Percentiles rank a stretch among this genome's conserved stretches.
These are phyloP conservation scores for Gossypium mustelinum DNA, from an alignment of 345 rosid genomes.

Conservation along the genomic window DNA sequence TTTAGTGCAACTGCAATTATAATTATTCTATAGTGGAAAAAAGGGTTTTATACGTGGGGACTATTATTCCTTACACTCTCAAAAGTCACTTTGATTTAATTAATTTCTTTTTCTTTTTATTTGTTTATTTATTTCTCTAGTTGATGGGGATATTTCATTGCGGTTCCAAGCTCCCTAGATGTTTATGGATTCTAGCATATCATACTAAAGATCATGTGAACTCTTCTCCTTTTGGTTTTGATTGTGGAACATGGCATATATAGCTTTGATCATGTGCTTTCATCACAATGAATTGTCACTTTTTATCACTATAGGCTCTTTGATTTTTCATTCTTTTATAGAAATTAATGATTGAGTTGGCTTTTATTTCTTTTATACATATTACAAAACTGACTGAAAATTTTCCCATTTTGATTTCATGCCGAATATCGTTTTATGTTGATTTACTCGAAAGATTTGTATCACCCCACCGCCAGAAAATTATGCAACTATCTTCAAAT, in stretches of 20 bases:
- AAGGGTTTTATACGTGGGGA: constrained; percentile 32
- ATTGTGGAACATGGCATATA: neutral
- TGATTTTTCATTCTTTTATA: neutral
- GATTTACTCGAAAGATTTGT: too few species aligned
- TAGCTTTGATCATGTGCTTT: neutral
- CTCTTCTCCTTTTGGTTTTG: neutral
- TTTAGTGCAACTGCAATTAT: constrained; percentile 25
- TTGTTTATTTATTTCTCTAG: neutral
- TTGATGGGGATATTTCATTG: constrained; percentile 10
- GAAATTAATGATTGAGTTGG: neutral
- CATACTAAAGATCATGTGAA: neutral
- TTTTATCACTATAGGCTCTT: neutral
- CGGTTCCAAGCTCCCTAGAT: neutral
- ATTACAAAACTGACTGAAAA: too few species aligned
- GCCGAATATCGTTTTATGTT: too few species aligned
- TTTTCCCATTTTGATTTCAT: too few species aligned
- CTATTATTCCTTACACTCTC: constrained; percentile 38
- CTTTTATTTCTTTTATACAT: too few species aligned
- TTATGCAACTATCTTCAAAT: too few species aligned
- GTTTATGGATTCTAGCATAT: neutral
- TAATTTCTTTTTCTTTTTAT: neutral
- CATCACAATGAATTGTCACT: neutral
- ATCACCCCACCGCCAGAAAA: too few species aligned
- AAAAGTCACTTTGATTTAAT: constrained; percentile 26
- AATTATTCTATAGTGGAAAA: constrained; percentile 39